Base-by-base conservation (phyloP, 192 early-diverging fungal genomes). In the Cetraspora pellucida region DNA sequence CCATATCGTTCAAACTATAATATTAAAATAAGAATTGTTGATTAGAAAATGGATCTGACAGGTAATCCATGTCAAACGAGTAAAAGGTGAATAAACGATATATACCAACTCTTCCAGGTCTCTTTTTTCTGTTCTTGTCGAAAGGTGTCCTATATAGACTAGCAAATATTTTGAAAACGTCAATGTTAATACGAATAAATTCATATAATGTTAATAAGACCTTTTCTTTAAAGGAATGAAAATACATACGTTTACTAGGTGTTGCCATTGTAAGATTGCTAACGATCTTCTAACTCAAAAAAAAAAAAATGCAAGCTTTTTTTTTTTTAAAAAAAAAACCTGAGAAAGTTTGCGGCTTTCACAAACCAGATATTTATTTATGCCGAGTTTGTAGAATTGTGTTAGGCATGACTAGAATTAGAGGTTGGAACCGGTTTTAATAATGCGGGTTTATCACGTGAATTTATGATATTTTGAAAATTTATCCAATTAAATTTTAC, bases 61-160 rank as follows among this genome's bases (percentile, higher is more conserved):
- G 23, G 16, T 76, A 61, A 65, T 37, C 11, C 10, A 27, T 7
- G 7, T 50, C 46, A 45, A 49, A 66, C 11, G 7, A 30, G 10
- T 47, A 19, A 1, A 76, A 76, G 14, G 13, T 46, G 6, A 64
- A 37, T 11, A 49, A 30, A 65, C 17, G 19, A 54, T 50, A 46
- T 77, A 50, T 79, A 86, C 84, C 73, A 87, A 61, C 45, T 87
- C 86, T 72, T 87, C 86, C n/a, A 87, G 72, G 74, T 87, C 86
- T 58, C 86, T 74, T 50, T 84, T 79, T 67, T 82, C 84, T 14
- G 84, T 87, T 61, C 84, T 79, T 68, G 75, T 72, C 46, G 84
- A 82, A 52, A 87, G 67, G 61, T 85, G 84, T n/a, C 86, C 86
- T 11, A 87, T 84, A 58, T 87, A 87, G 60, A 87, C 84, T 66